Evolutionary conservation across 192 early-diverging fungal species (phyloP).

Genomic region (Gaertneriomyces sp.): DNA sequence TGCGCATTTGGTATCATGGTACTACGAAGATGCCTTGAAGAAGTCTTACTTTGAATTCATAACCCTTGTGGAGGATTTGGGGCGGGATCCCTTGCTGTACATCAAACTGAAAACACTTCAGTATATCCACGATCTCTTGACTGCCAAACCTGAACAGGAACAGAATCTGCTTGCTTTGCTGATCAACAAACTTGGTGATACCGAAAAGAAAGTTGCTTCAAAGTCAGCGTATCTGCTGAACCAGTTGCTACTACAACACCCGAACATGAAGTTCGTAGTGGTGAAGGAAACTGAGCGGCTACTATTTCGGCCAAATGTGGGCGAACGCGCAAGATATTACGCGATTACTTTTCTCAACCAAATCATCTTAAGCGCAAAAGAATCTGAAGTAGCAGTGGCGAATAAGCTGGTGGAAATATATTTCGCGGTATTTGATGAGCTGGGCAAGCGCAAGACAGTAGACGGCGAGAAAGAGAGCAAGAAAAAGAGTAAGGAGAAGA

Average conservation of each 20-base stretch:
- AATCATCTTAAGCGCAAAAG: constrained; percentile 67
- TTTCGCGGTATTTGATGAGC: constrained; percentile 81
- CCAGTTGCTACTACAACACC: constrained; percentile 72
- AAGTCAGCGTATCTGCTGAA: constrained; percentile 77
- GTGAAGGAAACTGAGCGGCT: constrained; percentile 84
- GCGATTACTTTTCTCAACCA: constrained; percentile 89
- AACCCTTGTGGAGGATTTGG: constrained; percentile 78
- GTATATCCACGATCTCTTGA: constrained; percentile 73
- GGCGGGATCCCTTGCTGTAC: constrained; percentile 81
- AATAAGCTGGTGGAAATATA: constrained; percentile 86
- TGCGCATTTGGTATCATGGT: constrained; percentile 83
- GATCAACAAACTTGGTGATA: constrained; percentile 94
- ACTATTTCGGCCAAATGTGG: constrained; percentile 66
- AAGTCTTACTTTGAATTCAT: constrained; percentile 88
- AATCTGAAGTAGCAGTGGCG: constrained; percentile 67
- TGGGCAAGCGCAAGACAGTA: constrained; percentile 55
- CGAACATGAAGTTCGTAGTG: constrained; percentile 86
- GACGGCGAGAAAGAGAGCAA: constrained; percentile 47
- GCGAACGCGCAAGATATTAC: constrained; percentile 83
- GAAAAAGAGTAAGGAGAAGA: constrained; percentile 33
- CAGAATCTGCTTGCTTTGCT: constrained; percentile 87
- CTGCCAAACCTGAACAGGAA: constrained; percentile 92
- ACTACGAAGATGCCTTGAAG: constrained; percentile 92
- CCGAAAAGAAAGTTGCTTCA: constrained; percentile 79
- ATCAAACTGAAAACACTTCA: constrained; percentile 77